Percentiles rank a stretch among this genome's conserved stretches.
phyloP scores from a whole-genome alignment of 139 green algal species.

The Marvania coccoides region DNA sequence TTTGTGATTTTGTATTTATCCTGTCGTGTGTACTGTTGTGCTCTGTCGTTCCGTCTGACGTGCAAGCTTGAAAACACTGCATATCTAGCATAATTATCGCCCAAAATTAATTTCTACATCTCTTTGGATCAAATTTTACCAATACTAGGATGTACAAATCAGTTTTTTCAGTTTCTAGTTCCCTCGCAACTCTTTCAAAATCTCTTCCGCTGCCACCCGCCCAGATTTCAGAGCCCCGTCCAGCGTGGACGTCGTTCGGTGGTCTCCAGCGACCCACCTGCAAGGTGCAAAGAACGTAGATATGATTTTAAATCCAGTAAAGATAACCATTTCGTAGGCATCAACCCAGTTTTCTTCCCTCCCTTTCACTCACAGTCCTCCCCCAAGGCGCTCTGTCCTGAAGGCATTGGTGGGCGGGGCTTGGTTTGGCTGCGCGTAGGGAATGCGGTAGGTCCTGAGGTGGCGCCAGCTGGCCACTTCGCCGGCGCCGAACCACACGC shows the following conservation, averaged over 20 bases:
- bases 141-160: neutral
- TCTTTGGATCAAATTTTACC: neutral
- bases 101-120: too few relatives aligned
- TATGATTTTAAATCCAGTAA: too few relatives aligned
- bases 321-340: conserved; percentile 25
- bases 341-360: too few relatives aligned
- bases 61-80: too few relatives aligned
- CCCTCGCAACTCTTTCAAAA: conserved; percentile 40
- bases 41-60: neutral
- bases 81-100: too few relatives aligned
- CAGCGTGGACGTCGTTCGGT: conserved; percentile 81
- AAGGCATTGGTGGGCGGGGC: conserved; percentile 68
- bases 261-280: conserved; percentile 88
- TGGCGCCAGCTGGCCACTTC: conserved; percentile 66
- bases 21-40: neutral
- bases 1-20: neutral
- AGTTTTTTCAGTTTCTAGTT: neutral
- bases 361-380: conserved; percentile 67
- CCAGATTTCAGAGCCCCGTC: conserved; percentile 76
- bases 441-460: conserved; percentile 89
- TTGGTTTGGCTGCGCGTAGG: conserved; percentile 88
- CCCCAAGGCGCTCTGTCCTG: conserved; percentile 50
- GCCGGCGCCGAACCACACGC: conserved; percentile 69
- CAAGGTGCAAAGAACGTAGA: too few relatives aligned
- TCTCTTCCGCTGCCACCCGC: conserved; percentile 64